Evolutionary conservation across 495 filamentous ascomycete species (phyloP).

Genomic region (Pseudoneurospora amorphoporcata): DNA sequence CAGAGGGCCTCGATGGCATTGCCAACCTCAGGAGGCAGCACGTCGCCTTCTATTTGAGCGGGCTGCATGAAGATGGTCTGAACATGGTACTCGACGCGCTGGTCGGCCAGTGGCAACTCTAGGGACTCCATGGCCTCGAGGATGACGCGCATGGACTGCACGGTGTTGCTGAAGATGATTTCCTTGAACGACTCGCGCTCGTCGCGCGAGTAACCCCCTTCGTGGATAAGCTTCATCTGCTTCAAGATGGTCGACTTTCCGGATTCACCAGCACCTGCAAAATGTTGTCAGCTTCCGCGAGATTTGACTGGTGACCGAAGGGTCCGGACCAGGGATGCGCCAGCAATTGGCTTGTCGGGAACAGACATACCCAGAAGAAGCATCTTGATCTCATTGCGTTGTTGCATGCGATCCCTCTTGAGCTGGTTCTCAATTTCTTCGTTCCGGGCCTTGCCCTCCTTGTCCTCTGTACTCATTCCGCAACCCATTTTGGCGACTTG

Average conservation of each 20-base stretch:
- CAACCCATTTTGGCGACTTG: slow-evolving; percentile 80
- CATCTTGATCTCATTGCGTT: slow-evolving; percentile 99
- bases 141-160: slow-evolving; percentile 93
- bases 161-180: slow-evolving; percentile 97
- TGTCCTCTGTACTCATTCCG: slow-evolving; percentile 99
- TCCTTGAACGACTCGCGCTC: slow-evolving; percentile 83
- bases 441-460: slow-evolving; percentile 98
- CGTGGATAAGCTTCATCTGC: slow-evolving; percentile 94
- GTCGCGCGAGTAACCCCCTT: slow-evolving; percentile 68
- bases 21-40: slow-evolving; percentile 87
- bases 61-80: slow-evolving; percentile 96
- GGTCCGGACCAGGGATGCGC: background rate
- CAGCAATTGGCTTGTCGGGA: background rate
- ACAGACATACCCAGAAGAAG: slow-evolving; percentile 74
- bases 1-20: slow-evolving; percentile 87
- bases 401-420: slow-evolving; percentile 89
- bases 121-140: slow-evolving; percentile 93
- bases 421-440: slow-evolving; percentile 99
- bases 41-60: slow-evolving; percentile 90
- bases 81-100: slow-evolving; percentile 82
- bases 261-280: slow-evolving; percentile 92
- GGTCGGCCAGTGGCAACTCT: slow-evolving; percentile 80
- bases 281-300: slow-evolving; percentile 7
- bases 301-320: background rate
- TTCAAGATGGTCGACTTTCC: slow-evolving; percentile 99